Percentiles rank a stretch among this genome's conserved stretches.
Evolutionary conservation across 192 early-diverging fungal genomes (phyloP).

Genomic region (Entophlyctis luteolus): DNA sequence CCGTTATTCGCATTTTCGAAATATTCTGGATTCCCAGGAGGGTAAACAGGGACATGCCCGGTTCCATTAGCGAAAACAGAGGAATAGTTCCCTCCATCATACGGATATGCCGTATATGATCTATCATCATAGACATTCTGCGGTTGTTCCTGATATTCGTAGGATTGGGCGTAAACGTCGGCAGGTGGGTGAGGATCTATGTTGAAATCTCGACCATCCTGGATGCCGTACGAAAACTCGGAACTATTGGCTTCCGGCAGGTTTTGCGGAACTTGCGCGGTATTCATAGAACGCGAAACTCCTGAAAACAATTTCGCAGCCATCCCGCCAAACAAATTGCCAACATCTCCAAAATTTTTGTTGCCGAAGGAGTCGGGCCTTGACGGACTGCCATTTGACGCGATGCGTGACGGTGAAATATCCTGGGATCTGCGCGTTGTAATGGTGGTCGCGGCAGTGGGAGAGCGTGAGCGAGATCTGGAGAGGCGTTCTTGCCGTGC

Average conservation of each 20-base stretch:
- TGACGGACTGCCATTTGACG: background rate
- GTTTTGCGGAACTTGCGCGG: background rate
- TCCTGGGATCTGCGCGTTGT: no score
- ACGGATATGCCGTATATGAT: no score
- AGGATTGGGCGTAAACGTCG: no score
- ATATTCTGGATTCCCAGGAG: no score
- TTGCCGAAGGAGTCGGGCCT: background rate
- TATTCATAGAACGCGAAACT: background rate
- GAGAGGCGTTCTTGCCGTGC: background rate
- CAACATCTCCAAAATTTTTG: background rate
- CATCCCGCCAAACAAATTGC: no score
- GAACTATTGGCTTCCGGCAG: background rate
- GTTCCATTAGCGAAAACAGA: no score
- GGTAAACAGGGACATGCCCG: no score
- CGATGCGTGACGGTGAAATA: no score
- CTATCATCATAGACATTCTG: no score
- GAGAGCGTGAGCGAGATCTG: background rate
- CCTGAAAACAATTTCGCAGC: slow-evolving; percentile 3
- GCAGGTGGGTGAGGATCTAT: background rate
- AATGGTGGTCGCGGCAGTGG: background rate
- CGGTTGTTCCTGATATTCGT: no score
- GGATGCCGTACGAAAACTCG: slow-evolving; percentile 11
- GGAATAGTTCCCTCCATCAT: no score
- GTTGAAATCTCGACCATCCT: slow-evolving; percentile 9
- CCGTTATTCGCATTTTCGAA: no score